Base-by-base conservation (phyloP, 495 filamentous ascomycete species). In the Trichoderma asperelloides region DNA sequence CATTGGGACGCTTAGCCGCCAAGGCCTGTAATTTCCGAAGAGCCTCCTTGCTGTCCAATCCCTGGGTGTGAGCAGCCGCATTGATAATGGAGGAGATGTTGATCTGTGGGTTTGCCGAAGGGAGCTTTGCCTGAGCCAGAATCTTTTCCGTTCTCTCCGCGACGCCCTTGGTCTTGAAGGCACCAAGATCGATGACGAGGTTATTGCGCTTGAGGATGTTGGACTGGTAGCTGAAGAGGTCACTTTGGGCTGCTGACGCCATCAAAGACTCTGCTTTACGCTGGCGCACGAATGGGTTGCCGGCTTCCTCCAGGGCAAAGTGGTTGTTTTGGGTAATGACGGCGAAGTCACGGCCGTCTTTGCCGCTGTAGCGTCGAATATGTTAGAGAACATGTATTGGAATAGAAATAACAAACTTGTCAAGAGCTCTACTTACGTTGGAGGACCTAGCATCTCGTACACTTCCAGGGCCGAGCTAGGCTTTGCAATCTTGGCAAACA, bases 281-380 rank as follows among this genome's bases (percentile, higher is more conserved):
- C 71, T 93, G 89, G 15, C 88, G 82, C 49, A 91, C 75, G 76
- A 86, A 97, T 8, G 93, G 93, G 73, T 99, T 98, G 57, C 78
- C 78, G 41, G 80, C 71, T 8, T 78, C 77, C 13, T 84, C 80
- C 18, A 88, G 80, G 23, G 89, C 82, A 7, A 92, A 76, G 41
- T 84, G 77, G 76, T 97, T 98, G 69, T 91, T 91, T 60, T 90
- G 86, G 64, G 43, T 30, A 9, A 65, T 45, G 41, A 65, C 21
- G 37, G 91, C 91, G 70, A 98, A 70, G 45, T 66, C 63, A 65
- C 41, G 40, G 33, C 25, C 57, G 55, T 33, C 5, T 18, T 33
- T 60, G 5, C 23, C 55, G 25, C 55, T 60, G 5, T 11, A 30
- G 18, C 37, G n/a, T 21, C 43, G 18, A 4, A 25, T 30, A 18